phyloP scores from a whole-genome alignment of 495 filamentous ascomycete genomes.

The Massariosphaeria phaeospora region DNA sequence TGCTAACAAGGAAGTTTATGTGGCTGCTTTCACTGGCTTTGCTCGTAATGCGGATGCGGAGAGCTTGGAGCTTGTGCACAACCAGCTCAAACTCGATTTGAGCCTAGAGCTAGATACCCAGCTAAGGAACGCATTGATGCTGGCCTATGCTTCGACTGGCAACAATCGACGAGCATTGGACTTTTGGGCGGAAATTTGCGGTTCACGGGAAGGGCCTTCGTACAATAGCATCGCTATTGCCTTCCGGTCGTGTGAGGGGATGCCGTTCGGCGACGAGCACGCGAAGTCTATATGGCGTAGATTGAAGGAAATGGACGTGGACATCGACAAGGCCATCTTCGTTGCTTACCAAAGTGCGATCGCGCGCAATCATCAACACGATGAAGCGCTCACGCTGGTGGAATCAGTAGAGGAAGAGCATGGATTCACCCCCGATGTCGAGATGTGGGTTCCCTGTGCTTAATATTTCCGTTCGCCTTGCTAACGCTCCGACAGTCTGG shows the following conservation, averaged over 20 bases:
- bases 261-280: slow-evolving; percentile 54
- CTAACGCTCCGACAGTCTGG: slow-evolving; percentile 51
- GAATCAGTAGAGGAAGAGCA: slow-evolving; percentile 58
- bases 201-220: slow-evolving; percentile 73
- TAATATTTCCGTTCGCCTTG: slow-evolving; percentile 20
- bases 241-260: slow-evolving; percentile 66
- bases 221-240: slow-evolving; percentile 71
- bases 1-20: slow-evolving; percentile 69
- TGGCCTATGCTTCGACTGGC: slow-evolving; percentile 68
- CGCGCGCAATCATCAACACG: slow-evolving; percentile 61
- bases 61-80: slow-evolving; percentile 68
- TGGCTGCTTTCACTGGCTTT: slow-evolving; percentile 69
- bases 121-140: slow-evolving; percentile 77
- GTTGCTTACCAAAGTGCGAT: slow-evolving; percentile 68
- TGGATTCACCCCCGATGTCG: slow-evolving; percentile 58
- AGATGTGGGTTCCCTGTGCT: slow-evolving; percentile 58
- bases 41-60: slow-evolving; percentile 59
- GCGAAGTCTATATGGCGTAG: slow-evolving; percentile 71
- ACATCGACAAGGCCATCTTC: slow-evolving; percentile 65
- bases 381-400: slow-evolving; percentile 55
- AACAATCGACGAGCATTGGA: slow-evolving; percentile 59
- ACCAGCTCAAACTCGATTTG: slow-evolving; percentile 86
- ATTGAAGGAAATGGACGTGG: slow-evolving; percentile 68
- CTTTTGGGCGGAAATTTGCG: slow-evolving; percentile 76
- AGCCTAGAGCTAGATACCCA: slow-evolving; percentile 69